Percentiles rank a stretch among this genome's conserved stretches.
These are phyloP conservation scores for Rauvolfia tetraphylla DNA, from an alignment of 257 asterid genomes.

Conservation along the genomic window DNA sequence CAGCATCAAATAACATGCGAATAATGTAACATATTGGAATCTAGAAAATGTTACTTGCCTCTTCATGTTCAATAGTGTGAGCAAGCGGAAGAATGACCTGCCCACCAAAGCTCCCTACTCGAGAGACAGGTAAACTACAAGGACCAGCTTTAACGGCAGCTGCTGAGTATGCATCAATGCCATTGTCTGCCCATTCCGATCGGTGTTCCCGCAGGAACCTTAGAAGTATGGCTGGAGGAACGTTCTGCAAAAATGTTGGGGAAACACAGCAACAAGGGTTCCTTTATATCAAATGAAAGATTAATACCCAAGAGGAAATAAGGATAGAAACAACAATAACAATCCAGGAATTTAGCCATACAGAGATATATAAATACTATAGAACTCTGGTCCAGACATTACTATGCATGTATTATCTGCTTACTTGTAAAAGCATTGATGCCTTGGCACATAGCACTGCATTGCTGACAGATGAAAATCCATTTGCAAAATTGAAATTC, in stretches of 20 bases:
- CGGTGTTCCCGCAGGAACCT: slow-evolving; percentile 93
- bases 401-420: background rate
- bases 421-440: slow-evolving; percentile 89
- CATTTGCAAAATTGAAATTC: slow-evolving; percentile 56
- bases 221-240: slow-evolving; percentile 84
- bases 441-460: slow-evolving; percentile 93
- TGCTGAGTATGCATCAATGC: slow-evolving; percentile 84
- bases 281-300: slow-evolving; percentile 3
- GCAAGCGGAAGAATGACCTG: slow-evolving; percentile 96
- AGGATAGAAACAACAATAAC: background rate
- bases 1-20: too few relatives aligned
- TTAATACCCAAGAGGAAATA: background rate
- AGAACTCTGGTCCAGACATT: background rate
- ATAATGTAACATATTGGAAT: background rate
- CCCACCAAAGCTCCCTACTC: slow-evolving; percentile 79
- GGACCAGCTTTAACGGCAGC: slow-evolving; percentile 87
- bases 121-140: slow-evolving; percentile 62
- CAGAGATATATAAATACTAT: background rate
- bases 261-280: background rate
- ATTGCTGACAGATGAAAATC: slow-evolving; percentile 68
- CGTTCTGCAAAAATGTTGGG: slow-evolving; percentile 44
- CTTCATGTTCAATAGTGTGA: slow-evolving; percentile 94
- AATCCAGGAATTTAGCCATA: background rate
- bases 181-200: slow-evolving; percentile 97
- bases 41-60: slow-evolving; percentile 40